Conservation (phyloP, 768 basidiomycete genomes). For the Suillus clintonianus region DNA sequence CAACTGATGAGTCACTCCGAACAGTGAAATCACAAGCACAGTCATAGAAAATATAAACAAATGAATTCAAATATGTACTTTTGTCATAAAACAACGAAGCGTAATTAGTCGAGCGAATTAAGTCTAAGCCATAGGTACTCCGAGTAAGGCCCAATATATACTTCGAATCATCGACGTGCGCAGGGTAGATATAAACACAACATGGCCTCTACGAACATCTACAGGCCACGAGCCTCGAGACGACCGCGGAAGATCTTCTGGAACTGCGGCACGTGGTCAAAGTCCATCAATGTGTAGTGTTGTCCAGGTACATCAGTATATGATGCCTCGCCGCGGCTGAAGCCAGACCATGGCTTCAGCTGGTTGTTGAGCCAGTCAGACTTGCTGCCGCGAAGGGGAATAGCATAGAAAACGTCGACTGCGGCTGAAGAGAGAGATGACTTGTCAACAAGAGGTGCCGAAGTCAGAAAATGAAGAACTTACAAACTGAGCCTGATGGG, state of each 20-base stretch:
- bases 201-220: no score
- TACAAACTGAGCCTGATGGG: conserved; percentile 26
- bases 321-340: conserved; percentile 23
- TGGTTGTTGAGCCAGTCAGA: conserved; percentile 30
- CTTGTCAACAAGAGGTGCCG: not conserved
- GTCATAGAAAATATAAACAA: not conserved
- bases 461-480: conserved; percentile 5
- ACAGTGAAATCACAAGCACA: not conserved
- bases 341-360: conserved; percentile 27
- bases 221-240: conserved; percentile 28
- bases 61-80: not conserved
- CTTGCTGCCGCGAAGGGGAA: conserved; percentile 27
- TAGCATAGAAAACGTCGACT: conserved; percentile 30
- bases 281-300: conserved; percentile 33
- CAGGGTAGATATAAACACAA: not conserved
- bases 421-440: conserved; percentile 11
- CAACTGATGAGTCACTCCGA: not conserved
- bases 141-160: not conserved
- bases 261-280: conserved; percentile 31
- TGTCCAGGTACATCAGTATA: conserved; percentile 29
- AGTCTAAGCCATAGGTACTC: not conserved
- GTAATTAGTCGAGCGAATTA: not conserved
- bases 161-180: not conserved
- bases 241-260: conserved; percentile 29
- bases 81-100: not conserved